Conservation (phyloP, 345 rosid species). For the Pistacia atlantica region DNA sequence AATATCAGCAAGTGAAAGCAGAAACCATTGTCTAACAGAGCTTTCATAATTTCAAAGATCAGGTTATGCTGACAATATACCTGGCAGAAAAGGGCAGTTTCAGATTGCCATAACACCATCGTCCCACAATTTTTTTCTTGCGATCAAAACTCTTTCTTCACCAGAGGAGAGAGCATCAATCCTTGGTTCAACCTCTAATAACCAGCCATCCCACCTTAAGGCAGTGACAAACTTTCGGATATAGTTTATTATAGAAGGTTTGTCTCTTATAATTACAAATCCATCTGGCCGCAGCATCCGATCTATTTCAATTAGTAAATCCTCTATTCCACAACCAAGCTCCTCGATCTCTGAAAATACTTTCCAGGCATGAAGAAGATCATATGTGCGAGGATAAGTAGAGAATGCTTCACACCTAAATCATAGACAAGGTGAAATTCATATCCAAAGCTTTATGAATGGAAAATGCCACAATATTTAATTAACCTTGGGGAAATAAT, state of each 20-base stretch:
- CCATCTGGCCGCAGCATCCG: conserved; percentile 87
- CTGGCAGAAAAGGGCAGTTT: conserved; percentile 9
- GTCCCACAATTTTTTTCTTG: conserved; percentile 69
- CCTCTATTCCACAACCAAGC: conserved; percentile 71
- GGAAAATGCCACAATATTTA: not conserved
- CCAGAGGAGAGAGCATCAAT: conserved; percentile 59
- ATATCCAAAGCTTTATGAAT: not conserved
- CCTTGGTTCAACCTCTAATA: conserved; percentile 74
- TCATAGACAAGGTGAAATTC: conserved; percentile 10
- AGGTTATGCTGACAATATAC: not conserved
- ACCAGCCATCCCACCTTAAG: conserved; percentile 87
- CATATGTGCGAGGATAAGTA: conserved; percentile 91
- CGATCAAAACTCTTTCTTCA: conserved; percentile 81
- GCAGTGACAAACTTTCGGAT: conserved; percentile 57
- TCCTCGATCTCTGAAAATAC: conserved; percentile 63
- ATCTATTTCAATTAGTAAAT: conserved; percentile 88
- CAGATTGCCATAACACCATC: conserved; percentile 23
- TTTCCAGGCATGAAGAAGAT: conserved; percentile 92
- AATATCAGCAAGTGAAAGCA: not conserved
- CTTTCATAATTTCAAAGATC: not conserved
- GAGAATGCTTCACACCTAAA: conserved; percentile 94
- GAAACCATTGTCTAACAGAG: not conserved
- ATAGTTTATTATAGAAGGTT: conserved; percentile 53
- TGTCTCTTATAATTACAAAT: conserved; percentile 82
- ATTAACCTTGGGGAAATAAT: not conserved